Percentiles rank a stretch among this genome's conserved stretches.
Evolutionary conservation across 139 green algal genomes (phyloP).

Genomic region (Closterium sp.): DNA sequence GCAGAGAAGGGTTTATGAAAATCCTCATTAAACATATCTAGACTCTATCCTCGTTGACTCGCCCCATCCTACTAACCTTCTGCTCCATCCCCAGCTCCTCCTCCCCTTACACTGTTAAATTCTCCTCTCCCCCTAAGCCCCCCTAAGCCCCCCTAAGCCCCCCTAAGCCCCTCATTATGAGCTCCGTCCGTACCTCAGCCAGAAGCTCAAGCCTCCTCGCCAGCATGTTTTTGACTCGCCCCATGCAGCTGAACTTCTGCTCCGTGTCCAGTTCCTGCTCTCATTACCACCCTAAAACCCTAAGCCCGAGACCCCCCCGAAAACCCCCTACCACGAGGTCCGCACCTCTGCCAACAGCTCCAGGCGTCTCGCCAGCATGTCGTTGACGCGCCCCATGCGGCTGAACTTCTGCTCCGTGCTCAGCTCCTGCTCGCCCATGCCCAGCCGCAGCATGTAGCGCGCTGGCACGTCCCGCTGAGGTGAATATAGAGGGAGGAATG

Average conservation of each 20-base stretch:
- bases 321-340: too few species aligned
- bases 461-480: slow-evolving; percentile 68
- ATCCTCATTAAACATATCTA: too few species aligned
- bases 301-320: too few species aligned
- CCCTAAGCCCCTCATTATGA: slow-evolving; percentile 55
- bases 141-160: slow-evolving; percentile 1
- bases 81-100: too few species aligned
- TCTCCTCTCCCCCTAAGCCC: too few species aligned
- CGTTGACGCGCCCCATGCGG: slow-evolving; percentile 85
- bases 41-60: too few species aligned
- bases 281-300: too few species aligned
- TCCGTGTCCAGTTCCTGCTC: slow-evolving; percentile 82
- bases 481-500: slow-evolving; percentile 10
- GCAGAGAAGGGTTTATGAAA: too few species aligned
- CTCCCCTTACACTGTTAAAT: too few species aligned
- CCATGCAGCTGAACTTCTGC: slow-evolving; percentile 77
- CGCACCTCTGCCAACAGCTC: slow-evolving; percentile 84
- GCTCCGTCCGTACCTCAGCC: slow-evolving; percentile 65
- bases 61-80: too few species aligned
- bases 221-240: slow-evolving; percentile 95
- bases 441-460: slow-evolving; percentile 89
- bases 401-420: slow-evolving; percentile 85
- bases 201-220: slow-evolving; percentile 83
- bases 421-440: slow-evolving; percentile 88
- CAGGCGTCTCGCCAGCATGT: slow-evolving; percentile 83